Evolutionary conservation across 2,329 filamentous ascomycete genomes (phyloP), one percentile per base, ranked within the genome.

Genomic region (Aureobasidium sp.): DNA sequence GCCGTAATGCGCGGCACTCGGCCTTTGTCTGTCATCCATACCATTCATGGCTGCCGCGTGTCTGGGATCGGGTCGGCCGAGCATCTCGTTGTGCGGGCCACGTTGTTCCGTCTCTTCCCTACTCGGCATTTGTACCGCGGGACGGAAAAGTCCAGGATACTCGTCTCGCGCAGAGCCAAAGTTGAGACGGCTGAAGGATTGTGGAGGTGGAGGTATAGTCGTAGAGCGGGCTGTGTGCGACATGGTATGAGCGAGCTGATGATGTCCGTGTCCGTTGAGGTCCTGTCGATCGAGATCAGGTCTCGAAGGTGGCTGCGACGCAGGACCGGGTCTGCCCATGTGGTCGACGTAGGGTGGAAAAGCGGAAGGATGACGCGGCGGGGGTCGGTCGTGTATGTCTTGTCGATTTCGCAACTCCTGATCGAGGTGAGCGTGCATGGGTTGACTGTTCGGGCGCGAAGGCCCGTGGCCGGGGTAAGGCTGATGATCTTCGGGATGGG

Each of bases 361-460:
- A 2, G 34, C 30, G 13, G 59, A 45, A 30, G 54, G 42, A 21
- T 59, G 54, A 32, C 45, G 48, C 2, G 39, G 36, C 13, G 45
- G 53, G 2, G 44, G 57, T 25, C 47, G 53, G 30, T 59, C 54
- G 41, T 62, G 54, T 27, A 51, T 44, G 13, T 59, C 61, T 59
- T 62, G 61, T n/a, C 61, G 59, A 30, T 59, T 47, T 49, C 61
- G 55, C 34, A 42, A 5, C n/a, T 62, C 61, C 16, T 64, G 63
- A n/a, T 64, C 63, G 29, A 53, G 61, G 13, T 61, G 63, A 39
- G 63, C 54, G 34, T 58, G 42, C 48, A 55, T 61, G 16, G 72
- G 72, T 63, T 74, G 72, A 62, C 72, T 73, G 49, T 64, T 74
- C 5, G 72, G 72, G 37, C 72, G 67, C 14, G 64, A 61, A 6